A percentile compares a stretch with the other conserved stretches of the same genome.
phyloP scores from a whole-genome alignment of 177 flowering plant genomes.

The Vitis hybrid region DNA sequence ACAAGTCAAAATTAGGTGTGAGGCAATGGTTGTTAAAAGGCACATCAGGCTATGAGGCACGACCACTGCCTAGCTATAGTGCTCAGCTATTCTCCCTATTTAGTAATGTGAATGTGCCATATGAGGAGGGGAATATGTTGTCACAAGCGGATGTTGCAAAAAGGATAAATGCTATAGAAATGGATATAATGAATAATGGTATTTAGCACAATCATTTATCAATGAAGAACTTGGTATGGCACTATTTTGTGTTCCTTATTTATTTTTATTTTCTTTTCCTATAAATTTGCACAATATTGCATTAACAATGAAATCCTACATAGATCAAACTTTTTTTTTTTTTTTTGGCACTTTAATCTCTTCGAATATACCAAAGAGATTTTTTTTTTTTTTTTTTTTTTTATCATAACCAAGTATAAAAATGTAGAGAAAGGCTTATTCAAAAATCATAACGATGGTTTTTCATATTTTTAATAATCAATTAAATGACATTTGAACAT shows the following conservation, averaged over 20 bases:
- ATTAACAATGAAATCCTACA: neutral
- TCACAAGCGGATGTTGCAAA: constrained; percentile 57
- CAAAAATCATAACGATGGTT: too few species aligned
- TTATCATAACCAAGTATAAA: too few species aligned
- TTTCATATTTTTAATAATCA: too few species aligned
- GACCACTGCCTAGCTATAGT: too few species aligned
- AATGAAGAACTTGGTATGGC: constrained; percentile 65
- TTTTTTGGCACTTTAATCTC: neutral
- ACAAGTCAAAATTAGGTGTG: too few species aligned
- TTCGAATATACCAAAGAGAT: neutral
- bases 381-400: too few species aligned
- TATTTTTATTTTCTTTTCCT: neutral
- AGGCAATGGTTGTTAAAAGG: too few species aligned
- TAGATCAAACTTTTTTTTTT: neutral
- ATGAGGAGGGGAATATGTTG: constrained; percentile 58
- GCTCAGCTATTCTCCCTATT: constrained; percentile 69
- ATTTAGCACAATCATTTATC: constrained; percentile 66
- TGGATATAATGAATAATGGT: constrained; percentile 67
- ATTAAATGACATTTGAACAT: too few species aligned
- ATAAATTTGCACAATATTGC: neutral
- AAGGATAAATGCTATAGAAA: constrained; percentile 73
- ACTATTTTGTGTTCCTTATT: too few species aligned
- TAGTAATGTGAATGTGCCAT: constrained; percentile 83
- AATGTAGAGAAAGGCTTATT: too few species aligned
- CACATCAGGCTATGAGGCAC: too few species aligned